Conservation (phyloP, 768 basidiomycete genomes). For the Auricularia cornea region DNA sequence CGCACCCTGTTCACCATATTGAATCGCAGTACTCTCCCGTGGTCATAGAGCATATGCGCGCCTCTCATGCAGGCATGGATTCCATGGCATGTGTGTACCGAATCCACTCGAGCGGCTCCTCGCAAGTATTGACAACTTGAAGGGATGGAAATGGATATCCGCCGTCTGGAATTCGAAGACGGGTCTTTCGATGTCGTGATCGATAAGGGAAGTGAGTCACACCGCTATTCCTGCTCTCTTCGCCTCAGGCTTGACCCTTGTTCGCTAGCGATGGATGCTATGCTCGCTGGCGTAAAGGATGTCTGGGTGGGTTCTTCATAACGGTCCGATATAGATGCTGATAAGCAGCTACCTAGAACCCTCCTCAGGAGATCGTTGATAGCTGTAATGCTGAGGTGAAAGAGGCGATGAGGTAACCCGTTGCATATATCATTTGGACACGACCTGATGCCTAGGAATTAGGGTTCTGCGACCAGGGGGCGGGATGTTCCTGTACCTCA, state of each 20-base stretch:
- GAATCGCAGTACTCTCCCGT: slow-evolving; percentile 60
- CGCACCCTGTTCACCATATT: too few species aligned
- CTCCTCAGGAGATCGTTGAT: slow-evolving; percentile 57
- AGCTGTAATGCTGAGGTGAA: slow-evolving; percentile 71
- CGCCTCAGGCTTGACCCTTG: neutral
- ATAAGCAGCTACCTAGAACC: slow-evolving; percentile 48
- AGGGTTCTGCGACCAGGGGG: slow-evolving; percentile 56
- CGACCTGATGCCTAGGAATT: neutral
- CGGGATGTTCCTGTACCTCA: slow-evolving; percentile 68
- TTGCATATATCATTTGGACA: neutral
- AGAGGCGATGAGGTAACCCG: slow-evolving; percentile 57
- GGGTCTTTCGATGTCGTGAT: slow-evolving; percentile 69
- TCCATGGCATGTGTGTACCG: slow-evolving; percentile 35
- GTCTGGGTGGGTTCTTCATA: slow-evolving; percentile 53
- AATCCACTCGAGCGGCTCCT: neutral
- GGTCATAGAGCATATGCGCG: slow-evolving; percentile 66
- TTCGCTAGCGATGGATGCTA: slow-evolving; percentile 77
- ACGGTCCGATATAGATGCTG: neutral
- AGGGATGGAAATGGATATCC: slow-evolving; percentile 86
- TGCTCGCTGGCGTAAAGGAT: slow-evolving; percentile 77
- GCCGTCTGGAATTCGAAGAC: slow-evolving; percentile 52
- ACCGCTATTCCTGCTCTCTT: neutral
- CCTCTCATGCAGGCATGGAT: slow-evolving; percentile 59
- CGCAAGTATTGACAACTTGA: neutral
- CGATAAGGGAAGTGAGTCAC: slow-evolving; percentile 55